Percentiles rank a stretch among this genome's conserved stretches.
These are phyloP conservation scores for Massarina eburnea DNA, from an alignment of 2,329 filamentous ascomycete species.

Conservation along the genomic window DNA sequence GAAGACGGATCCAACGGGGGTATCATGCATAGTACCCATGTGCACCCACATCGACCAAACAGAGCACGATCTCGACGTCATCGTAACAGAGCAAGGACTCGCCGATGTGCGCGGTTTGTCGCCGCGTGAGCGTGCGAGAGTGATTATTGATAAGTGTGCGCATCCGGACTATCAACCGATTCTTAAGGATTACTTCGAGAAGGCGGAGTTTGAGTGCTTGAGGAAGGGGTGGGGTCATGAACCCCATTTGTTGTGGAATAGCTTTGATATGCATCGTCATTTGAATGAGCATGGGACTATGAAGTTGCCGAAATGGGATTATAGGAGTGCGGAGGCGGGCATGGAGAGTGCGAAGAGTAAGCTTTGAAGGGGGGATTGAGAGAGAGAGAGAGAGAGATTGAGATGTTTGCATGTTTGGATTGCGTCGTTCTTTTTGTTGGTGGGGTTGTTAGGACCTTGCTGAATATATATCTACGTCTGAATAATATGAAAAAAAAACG, in stretches of 20 bases:
- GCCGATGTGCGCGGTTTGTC: conserved; percentile 82
- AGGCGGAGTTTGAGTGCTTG: conserved; percentile 83
- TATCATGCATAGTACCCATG: conserved; percentile 91
- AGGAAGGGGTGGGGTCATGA: conserved; percentile 87
- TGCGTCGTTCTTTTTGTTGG: too few species aligned
- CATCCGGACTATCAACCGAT: conserved; percentile 86
- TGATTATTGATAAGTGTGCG: conserved; percentile 84
- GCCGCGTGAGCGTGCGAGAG: conserved; percentile 76
- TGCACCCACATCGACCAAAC: conserved; percentile 91
- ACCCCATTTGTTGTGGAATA: conserved; percentile 82
- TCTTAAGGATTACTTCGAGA: conserved; percentile 78
- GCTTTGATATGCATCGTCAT: conserved; percentile 87
- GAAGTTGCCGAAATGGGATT: conserved; percentile 72
- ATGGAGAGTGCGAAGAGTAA: conserved; percentile 10
- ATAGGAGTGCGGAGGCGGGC: conserved; percentile 20
- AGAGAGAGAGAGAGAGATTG: background rate
- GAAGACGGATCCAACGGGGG: conserved; percentile 79
- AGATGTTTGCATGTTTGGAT: background rate
- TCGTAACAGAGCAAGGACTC: conserved; percentile 77
- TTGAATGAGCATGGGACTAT: conserved; percentile 82
- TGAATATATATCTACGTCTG: too few species aligned
- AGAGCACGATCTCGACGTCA: conserved; percentile 87
- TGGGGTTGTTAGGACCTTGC: too few species aligned
- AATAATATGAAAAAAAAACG: background rate
- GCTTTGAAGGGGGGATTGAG: background rate